Base-by-base conservation (phyloP, 805 yeast genomes). In the Ogataea methanolica region DNA sequence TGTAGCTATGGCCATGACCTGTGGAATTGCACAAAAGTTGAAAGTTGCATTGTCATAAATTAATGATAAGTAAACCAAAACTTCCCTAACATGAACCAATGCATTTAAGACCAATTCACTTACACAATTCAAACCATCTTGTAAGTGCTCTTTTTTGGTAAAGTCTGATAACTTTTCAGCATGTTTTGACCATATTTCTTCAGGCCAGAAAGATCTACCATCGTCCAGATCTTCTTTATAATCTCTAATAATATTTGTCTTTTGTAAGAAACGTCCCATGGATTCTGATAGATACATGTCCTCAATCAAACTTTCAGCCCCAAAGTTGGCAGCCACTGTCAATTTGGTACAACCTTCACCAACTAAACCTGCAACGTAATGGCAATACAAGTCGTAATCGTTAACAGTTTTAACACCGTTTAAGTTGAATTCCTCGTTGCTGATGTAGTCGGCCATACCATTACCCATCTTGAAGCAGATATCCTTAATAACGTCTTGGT, bases 1-100 rank as follows among this genome's bases (percentile, higher is more conserved):
- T 1, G 98, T 89, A 15, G 99, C 97, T 65, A 94, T 86, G 35
- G 98, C 97, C 99, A 94, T 94, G 17, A 92, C 97, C 71, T 94
- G 99, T 17, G 99, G 99, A 62, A 94, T 94, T 11, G 97, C 88
- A 72, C 97, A 91, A 73, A 94, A 94, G 58, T 83, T 85, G 73
- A 89, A 94, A 43, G 84, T 70, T 1, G 96, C 80, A 50, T 85
- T 87, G 63, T 94, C 99, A 49, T 78, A 77, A 43, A 94, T 78
- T 51, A 82, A 73, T 16, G 92, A 78, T 47, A 94, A 74, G 65
- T 87, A 94, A 44, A 77, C 76, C 57, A 94, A 74, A 31, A 82
- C 85, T 60, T 88, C 94, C 45, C 78, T 78, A 36, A 80, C 90
- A 61, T 92, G 97, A 29, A 70, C 73, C 62, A 94, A 72, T 1